Evolutionary conservation across 495 filamentous ascomycete genomes (phyloP).

Genomic region (Penicillium cinerascens): DNA sequence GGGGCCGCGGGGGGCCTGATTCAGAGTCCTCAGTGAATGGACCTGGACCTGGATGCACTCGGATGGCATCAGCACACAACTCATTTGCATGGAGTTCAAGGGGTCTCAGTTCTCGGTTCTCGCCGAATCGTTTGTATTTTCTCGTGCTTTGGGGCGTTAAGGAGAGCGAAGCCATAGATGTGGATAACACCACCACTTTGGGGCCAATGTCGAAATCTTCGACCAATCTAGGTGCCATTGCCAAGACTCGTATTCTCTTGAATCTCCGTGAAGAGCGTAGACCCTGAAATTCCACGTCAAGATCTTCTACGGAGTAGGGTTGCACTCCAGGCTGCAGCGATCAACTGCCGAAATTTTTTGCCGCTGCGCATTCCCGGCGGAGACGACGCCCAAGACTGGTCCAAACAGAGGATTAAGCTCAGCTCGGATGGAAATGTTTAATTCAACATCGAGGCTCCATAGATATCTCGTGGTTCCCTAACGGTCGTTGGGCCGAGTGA

Average conservation of each 20-base stretch:
- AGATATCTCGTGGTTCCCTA: conserved; percentile 4
- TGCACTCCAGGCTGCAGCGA: not conserved
- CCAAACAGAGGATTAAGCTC: conserved; percentile 20
- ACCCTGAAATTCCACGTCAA: not conserved
- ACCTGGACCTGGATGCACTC: not conserved
- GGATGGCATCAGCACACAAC: conserved; percentile 15
- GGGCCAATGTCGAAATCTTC: conserved; percentile 23
- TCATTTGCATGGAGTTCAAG: conserved; percentile 27
- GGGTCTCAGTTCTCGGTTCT: not conserved
- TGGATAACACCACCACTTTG: conserved; percentile 18
- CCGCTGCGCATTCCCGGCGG: conserved; percentile 21
- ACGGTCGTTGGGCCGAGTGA: conserved; percentile 23
- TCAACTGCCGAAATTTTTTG: conserved; percentile 32
- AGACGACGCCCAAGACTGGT: conserved; percentile 1
- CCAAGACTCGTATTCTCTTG: conserved; percentile 24
- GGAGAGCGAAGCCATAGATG: not conserved
- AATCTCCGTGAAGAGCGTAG: not conserved
- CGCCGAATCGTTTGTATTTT: not conserved
- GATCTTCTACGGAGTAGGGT: not conserved
- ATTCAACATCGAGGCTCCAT: conserved; percentile 12
- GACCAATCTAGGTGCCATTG: conserved; percentile 10
- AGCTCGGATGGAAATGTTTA: conserved; percentile 19
- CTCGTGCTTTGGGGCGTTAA: conserved; percentile 4
- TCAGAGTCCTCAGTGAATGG: not conserved
- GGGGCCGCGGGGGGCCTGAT: not conserved